Conservation (phyloP, 202 grass and related monocot species). For the Panicum hallii region DNA sequence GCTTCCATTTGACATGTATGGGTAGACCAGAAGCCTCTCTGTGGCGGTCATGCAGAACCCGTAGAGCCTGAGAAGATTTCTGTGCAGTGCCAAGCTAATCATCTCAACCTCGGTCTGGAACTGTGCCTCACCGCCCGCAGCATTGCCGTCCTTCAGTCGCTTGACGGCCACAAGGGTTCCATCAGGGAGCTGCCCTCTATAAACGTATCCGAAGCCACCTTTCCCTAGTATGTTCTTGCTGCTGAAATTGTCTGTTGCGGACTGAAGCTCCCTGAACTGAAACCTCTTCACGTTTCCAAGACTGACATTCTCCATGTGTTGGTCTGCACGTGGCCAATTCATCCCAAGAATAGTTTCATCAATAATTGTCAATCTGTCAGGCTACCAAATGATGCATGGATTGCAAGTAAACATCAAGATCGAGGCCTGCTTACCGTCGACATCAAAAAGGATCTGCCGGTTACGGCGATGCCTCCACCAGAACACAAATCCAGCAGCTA, state of each 20-base stretch:
- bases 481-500: slow-evolving; percentile 64
- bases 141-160: slow-evolving; percentile 87
- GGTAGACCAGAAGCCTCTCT: slow-evolving; percentile 91
- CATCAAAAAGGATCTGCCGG: slow-evolving; percentile 79
- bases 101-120: slow-evolving; percentile 94
- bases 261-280: slow-evolving; percentile 80
- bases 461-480: slow-evolving; percentile 79
- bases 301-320: slow-evolving; percentile 64
- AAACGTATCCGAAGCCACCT: slow-evolving; percentile 93
- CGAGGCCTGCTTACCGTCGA: slow-evolving; percentile 59
- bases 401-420: neutral
- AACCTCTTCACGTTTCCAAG: slow-evolving; percentile 86
- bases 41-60: slow-evolving; percentile 94
- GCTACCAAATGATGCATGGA: slow-evolving; percentile 21
- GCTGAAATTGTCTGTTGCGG: slow-evolving; percentile 81
- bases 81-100: slow-evolving; percentile 93
- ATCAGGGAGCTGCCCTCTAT: slow-evolving; percentile 78
- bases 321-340: slow-evolving; percentile 51
- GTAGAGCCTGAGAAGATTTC: slow-evolving; percentile 78
- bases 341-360: neutral
- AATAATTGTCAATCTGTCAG: neutral
- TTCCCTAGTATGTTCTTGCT: slow-evolving; percentile 96
- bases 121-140: slow-evolving; percentile 75
- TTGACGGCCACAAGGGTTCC: slow-evolving; percentile 89
- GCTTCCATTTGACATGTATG: slow-evolving; percentile 99